Base-by-base conservation (phyloP, 441 rosid species). In the Jatropha podagrica region DNA sequence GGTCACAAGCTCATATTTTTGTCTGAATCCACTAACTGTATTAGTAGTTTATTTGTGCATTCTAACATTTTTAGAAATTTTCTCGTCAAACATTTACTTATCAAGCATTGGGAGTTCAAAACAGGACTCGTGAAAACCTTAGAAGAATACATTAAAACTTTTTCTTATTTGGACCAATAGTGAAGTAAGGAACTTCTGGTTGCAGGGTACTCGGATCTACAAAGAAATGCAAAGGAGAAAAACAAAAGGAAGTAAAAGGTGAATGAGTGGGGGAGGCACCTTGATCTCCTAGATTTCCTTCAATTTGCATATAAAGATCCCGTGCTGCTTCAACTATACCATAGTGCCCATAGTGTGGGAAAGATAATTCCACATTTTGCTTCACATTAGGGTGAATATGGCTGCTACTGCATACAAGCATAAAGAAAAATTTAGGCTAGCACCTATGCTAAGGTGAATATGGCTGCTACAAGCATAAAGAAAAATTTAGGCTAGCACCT, bases 261-360 rank as follows among this genome's bases (percentile, higher is more conserved):
- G 42, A 66, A 32, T 23, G 27, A 18, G 4, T 49, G 61, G 17
- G 51, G 64, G 59, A 52, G 37, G 42, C 6, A 92, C 94, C 87
- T 75, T 79, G 82, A 81, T 76, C 79, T 68, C 56, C 69, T 40
- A 78, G 82, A 71, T 80, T 84, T 83, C 95, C 99, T 82, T 95
- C 99, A 83, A 92, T 71, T 86, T 95, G 96, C 86, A 77, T 75
- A 74, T 76, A 90, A 52, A 95, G 93, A 78, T 95, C 96, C 69
- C 92, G 80, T 73, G 96, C 93, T 81, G 98, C 93, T 74, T 86
- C 92, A 58, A 90, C 90, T 40, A 92, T 90, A 75, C 99, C 99
- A 13, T 82, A 86, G 78, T 93, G 97, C 17, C 96, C 97, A 75
- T 89, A 89, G 78, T 90, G 97, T 66, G 87, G 94, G 67, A 86